Evolutionary conservation across 371 early-diverging fungal genomes (phyloP).

Genomic region (Choanephora cucurbitarum): DNA sequence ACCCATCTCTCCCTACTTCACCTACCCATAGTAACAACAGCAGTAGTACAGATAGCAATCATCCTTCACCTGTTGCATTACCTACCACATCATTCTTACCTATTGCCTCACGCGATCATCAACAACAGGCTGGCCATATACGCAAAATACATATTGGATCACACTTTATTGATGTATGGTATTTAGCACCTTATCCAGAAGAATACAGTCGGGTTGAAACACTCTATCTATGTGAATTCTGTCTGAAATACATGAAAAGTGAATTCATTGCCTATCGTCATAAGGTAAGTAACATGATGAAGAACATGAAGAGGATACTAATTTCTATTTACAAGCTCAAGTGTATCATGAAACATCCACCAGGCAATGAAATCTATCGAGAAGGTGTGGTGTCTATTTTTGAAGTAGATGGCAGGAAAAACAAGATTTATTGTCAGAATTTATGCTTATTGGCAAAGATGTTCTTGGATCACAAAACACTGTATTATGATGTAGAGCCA

Average conservation of each 20-base stretch:
- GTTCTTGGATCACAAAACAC: slow-evolving; percentile 99
- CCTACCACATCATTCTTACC: slow-evolving; percentile 24
- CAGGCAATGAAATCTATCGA: slow-evolving; percentile 98
- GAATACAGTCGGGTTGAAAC: slow-evolving; percentile 75
- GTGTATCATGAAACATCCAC: slow-evolving; percentile 90
- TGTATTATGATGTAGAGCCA: slow-evolving; percentile 99
- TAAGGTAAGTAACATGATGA: too few relatives aligned
- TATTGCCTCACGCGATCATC: slow-evolving; percentile 8
- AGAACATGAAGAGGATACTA: too few relatives aligned
- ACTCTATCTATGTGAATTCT: slow-evolving; percentile 96
- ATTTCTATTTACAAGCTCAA: slow-evolving; percentile 86
- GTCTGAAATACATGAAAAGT: slow-evolving; percentile 94
- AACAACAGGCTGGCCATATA: slow-evolving; percentile 15
- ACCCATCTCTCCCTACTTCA: too few relatives aligned
- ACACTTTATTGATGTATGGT: slow-evolving; percentile 94
- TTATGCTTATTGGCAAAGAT: slow-evolving; percentile 97
- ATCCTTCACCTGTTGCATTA: slow-evolving; percentile 1
- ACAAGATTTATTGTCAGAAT: slow-evolving; percentile 98
- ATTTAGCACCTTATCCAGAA: slow-evolving; percentile 98
- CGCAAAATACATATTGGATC: slow-evolving; percentile 62
- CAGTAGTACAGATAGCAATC: too few relatives aligned
- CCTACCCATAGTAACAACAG: not conserved
- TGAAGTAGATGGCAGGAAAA: slow-evolving; percentile 95
- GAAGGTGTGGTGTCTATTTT: slow-evolving; percentile 86
- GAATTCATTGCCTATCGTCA: slow-evolving; percentile 69